A percentile compares a stretch with the other conserved stretches of the same genome.
phyloP scores from a whole-genome alignment of 768 basidiomycete genomes.

The Multifurca ochricompacta region DNA sequence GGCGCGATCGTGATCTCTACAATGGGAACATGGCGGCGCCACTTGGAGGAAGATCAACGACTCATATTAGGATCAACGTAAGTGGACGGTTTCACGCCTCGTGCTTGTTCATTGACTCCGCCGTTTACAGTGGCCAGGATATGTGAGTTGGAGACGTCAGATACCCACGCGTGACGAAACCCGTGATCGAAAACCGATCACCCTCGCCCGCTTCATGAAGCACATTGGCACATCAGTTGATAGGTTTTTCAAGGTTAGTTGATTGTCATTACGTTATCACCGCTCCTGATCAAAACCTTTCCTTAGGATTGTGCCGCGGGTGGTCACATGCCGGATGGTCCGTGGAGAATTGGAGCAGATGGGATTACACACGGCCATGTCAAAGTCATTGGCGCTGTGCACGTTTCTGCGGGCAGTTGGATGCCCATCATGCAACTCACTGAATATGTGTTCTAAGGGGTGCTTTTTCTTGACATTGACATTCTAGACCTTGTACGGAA shows the following conservation, averaged over 20 bases:
- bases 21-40: not conserved
- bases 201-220: constrained; percentile 4
- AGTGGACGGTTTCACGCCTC: not conserved
- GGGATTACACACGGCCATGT: constrained; percentile 1
- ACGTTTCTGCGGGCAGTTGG: constrained; percentile 10
- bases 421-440: constrained; percentile 12
- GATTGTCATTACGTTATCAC: not conserved
- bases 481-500: not conserved
- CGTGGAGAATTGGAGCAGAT: not conserved
- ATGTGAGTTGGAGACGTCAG: not conserved
- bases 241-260: constrained; percentile 1
- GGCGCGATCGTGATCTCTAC: not conserved
- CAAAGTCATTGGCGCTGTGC: constrained; percentile 6
- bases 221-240: not conserved
- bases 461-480: not conserved
- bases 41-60: not conserved
- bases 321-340: not conserved
- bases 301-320: not conserved
- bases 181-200: not conserved
- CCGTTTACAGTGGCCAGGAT: constrained; percentile 4
- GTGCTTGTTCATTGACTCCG: not conserved
- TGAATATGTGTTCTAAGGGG: not conserved
- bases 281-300: not conserved
- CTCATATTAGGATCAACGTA: not conserved
- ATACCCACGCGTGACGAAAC: constrained; percentile 5